Base-by-base conservation (phyloP, 345 rosid species). In the Salix arbutifolia region DNA sequence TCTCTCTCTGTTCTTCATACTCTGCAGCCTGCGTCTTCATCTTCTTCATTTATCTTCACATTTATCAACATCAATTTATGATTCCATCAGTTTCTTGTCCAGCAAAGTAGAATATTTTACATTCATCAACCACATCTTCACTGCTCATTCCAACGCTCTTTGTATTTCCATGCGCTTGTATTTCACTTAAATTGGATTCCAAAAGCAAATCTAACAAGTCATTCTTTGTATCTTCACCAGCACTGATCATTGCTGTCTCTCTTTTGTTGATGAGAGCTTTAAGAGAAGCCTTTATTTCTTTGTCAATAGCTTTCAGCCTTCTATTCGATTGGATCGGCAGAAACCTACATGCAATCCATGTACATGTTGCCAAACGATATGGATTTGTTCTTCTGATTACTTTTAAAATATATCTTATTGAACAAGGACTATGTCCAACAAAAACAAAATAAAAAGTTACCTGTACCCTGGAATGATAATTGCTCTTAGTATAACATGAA, bases 181-280 rank as follows among this genome's bases (percentile, higher is more conserved):
- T 81, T 69, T 86, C 86, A 60, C 26, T 70, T 21, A 74, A 62
- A 74, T 80, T 89, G 3, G 90, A 85, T 62, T 81, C 85, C 58
- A 87, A 76, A 42, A 89, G 67, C 73, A 87, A 21, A 37, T 89
- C 90, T 74, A 89, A 38, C 58, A 89, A 76, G 75, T 89, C 89
- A 65, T 85, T 65, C 3, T 66, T 81, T 0, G 33, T 65, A 11
- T 60, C 77, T 76, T 85, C 84, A 16, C 90, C 84, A 3, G 68
- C 74, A 42, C 74, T 81, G n/a, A n/a, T n/a, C 65, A 79, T 75
- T 3, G 84, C 82, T 28, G 76, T 83, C 75, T 85, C 89, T 40
- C 86, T 79, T 73, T 82, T 84, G 48, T 71, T 52, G 21, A 88
- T 75, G 17, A 89, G 81, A 2, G 79, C 73, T 28, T 72, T 58